Evolutionary conservation across 257 asterid genomes (phyloP).

Genomic region (Solanum commersonii): DNA sequence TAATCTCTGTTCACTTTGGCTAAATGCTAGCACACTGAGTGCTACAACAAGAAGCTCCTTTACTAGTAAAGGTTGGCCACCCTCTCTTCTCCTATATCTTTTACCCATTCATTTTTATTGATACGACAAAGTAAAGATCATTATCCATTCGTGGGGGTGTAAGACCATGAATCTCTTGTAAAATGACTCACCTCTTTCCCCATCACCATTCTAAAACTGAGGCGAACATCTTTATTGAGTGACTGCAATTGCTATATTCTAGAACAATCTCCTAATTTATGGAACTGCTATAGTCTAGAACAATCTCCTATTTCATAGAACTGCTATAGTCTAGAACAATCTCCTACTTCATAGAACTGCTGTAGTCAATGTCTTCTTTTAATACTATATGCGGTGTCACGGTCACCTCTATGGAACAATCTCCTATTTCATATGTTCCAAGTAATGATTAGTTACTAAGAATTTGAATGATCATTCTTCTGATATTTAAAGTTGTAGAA

Average conservation of each 20-base stretch:
- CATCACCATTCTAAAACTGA: neutral
- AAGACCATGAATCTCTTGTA: neutral
- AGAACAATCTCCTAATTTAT: neutral
- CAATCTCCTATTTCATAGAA: neutral
- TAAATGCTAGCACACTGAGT: neutral
- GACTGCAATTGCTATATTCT: neutral
- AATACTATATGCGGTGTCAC: neutral
- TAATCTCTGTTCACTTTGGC: neutral
- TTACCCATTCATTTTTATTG: neutral
- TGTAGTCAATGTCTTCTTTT: neutral
- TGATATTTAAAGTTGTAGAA: neutral
- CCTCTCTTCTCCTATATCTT: neutral
- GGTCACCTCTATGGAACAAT: neutral
- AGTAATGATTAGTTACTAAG: neutral
- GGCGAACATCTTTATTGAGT: neutral
- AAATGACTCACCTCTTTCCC: neutral
- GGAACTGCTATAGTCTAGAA: neutral
- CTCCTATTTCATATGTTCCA: neutral
- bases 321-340: neutral
- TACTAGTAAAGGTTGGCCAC: neutral
- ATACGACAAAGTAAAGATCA: neutral
- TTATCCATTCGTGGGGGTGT: neutral
- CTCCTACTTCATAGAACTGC: neutral
- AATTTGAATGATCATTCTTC: neutral
- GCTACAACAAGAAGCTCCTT: neutral